Evolutionary conservation across 2,329 filamentous ascomycete genomes (phyloP), one percentile per base, ranked within the genome.

Genomic region (Colletotrichum coccodes): DNA sequence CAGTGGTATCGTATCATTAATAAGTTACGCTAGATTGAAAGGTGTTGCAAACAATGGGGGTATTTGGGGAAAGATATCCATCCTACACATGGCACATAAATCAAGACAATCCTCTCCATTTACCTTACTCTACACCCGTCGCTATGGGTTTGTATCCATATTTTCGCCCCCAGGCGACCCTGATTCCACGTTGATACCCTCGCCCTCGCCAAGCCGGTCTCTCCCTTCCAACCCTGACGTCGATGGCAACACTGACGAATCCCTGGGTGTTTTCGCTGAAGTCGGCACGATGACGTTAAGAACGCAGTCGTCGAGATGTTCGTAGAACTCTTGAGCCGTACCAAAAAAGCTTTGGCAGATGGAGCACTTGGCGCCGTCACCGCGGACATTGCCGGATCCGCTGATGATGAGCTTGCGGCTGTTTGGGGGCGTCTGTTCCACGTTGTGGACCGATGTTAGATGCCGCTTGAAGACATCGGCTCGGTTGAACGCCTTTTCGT

Each of bases 401-500:
- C 75, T 72, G n/a, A 77, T 71, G 46, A 86, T 86, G 83, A 90
- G 90, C 85, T 94, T 94, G 71, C 94, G 90, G 79, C 93, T 93
- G 79, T 97, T 97, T 1, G 95, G 95, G 7, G 95, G 92, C 0
- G 93, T 95, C 80, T 98, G 96, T 79, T 98, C 96, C 26, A 98
- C 95, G 36, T 93, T 92, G 78, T 99, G 96, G 0, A 97, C 93
- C 0, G 94, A 93, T 14, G 94, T 97, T 60, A 99, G 84, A 79
- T 99, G 96, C 58, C 95, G 88, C 85, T 98, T 98, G 86, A 98
- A 98, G 46, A 98, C 95, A 76, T 99, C 96, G 42, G 95, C 95
- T 59, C 96, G 89, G 82, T 97, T 98, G 81, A 99, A 98, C 72
- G 93, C 94, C 84, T 98, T 98, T 80, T 98, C 95, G 6, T 92